Base-by-base conservation (phyloP, 2,329 filamentous ascomycete species). In the Arachnomyces sp. region DNA sequence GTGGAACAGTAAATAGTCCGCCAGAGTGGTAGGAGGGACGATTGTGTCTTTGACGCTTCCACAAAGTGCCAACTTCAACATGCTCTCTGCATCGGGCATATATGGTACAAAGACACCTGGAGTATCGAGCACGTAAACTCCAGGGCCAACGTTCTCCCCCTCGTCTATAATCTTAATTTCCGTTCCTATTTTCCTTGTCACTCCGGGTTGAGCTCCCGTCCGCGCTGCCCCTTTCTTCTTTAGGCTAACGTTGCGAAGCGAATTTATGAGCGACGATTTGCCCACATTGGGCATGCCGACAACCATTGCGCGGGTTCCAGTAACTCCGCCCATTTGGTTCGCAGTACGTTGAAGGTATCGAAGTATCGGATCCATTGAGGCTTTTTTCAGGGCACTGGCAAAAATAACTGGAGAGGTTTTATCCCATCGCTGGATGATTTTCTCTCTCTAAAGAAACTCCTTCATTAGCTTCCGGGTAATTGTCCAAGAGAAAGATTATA, bases 231-330 rank as follows among this genome's bases (percentile, higher is more conserved):
- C 93, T n/a, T 53, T 56, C 44, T 60, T 63, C 14, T 73, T 65
- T 50, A 86, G 74, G 31, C 87, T 86, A 13, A 74, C 69, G 31
- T 72, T 75, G 14, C 92, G 82, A 36, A 96, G 74, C 12, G 81
- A 77, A 61, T 98, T 98, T 31, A 98, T 77, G n/a, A 98, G 72
- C 1, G 89, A 88, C 34, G 86, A 94, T 66, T 98, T 98, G 28
- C 92, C 92, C 0, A 95, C 86, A 58, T 98, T 98, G 28, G 92
- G 92, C 89, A 98, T 95, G 40, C 92, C 92, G 11, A 96, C 89
- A 1, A 96, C 78, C 61, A 98, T 76, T 42, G 88, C 77, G 36
- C 88, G 78, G 51, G 87, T 75, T n/a, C 88, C 89, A 6, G 85
- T 81, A n/a, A 96, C 66, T 15, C 76, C 54, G 43, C 61, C 59